Base-by-base conservation (phyloP, 192 early-diverging fungal genomes). In the Umbelopsis sp. region DNA sequence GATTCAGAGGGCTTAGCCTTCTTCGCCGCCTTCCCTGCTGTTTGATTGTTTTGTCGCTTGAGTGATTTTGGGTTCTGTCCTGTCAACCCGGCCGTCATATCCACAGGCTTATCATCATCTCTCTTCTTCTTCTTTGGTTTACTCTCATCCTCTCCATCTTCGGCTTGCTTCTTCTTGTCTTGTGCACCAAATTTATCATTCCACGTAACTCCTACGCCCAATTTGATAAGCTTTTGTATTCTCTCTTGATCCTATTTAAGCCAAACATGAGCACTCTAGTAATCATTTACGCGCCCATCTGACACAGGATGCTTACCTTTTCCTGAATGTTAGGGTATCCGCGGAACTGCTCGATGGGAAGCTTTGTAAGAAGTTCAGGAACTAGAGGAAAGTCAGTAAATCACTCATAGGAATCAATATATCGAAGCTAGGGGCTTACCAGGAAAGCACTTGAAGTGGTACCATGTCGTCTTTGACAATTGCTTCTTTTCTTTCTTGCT, bases 401-500 rank as follows among this genome's bases (percentile, higher is more conserved):
- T 45, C 45, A 26, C 10, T 54, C 17, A 76, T 25, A 68, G 26
- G n/a, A 25, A 41, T 43, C 51, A 67, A 21, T 56, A 21, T 45
- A 9, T 22, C 32, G 45, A 10, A 34, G 45, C 22, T 36, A 20
- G 34, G 7, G 21, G 14, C 50, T 59, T 71, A 71, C 73, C 69
- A 32, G 44, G 66, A 34, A 80, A 84, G 50, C 83, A 84, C 74
- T 78, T 84, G 74, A 84, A 84, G 45, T 84, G 83, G 66, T 77
- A 85, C 83, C 83, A 85, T 1, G 76, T 71, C 32, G 78, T 73
- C 74, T 79, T 85, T 70, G 83, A 81, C 70, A 80, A 76, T 68
- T 81, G 75, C 62, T 85, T 85, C 73, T 85, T 85, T 36, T 77
- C 83, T 68, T 82, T 82, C 51, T 85, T 82, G 49, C 70, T 79